Evolutionary conservation across 2,329 filamentous ascomycete genomes (phyloP).

Genomic region (Phaeosphaeriaceae sp.): DNA sequence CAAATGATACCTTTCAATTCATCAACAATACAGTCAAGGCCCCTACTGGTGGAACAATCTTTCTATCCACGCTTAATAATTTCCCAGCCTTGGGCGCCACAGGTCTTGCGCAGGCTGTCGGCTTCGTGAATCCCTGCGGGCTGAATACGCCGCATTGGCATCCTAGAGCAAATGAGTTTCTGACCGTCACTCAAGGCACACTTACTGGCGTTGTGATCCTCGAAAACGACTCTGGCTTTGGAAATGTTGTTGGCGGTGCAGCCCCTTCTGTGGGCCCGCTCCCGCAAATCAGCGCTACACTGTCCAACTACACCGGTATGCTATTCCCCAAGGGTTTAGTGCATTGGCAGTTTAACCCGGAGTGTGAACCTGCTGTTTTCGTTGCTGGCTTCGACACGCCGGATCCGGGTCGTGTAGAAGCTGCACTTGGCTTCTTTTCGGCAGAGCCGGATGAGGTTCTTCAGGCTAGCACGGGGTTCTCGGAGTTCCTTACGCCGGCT

Average conservation of each 20-base stretch:
- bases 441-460: constrained; percentile 25
- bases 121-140: constrained; percentile 59
- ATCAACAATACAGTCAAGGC: constrained; percentile 44
- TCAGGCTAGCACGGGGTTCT: constrained; percentile 17
- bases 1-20: constrained; percentile 29
- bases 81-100: constrained; percentile 64
- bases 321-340: constrained; percentile 49
- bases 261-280: constrained; percentile 22
- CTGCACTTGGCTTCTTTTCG: constrained; percentile 43
- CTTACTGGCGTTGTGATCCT: constrained; percentile 47
- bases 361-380: constrained; percentile 49
- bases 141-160: constrained; percentile 55
- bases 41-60: constrained; percentile 55
- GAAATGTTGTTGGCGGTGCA: constrained; percentile 22
- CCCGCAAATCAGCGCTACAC: constrained; percentile 42
- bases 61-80: constrained; percentile 61
- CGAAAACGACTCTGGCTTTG: constrained; percentile 40
- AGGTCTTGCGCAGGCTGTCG: constrained; percentile 59
- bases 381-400: constrained; percentile 46
- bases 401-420: constrained; percentile 44
- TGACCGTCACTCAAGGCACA: constrained; percentile 46
- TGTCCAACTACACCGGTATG: constrained; percentile 48
- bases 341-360: constrained; percentile 53
- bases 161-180: constrained; percentile 50
- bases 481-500: constrained; percentile 23